Evolutionary conservation across 192 early-diverging fungal species (phyloP).

Genomic region (Dimargaris cristalligena): DNA sequence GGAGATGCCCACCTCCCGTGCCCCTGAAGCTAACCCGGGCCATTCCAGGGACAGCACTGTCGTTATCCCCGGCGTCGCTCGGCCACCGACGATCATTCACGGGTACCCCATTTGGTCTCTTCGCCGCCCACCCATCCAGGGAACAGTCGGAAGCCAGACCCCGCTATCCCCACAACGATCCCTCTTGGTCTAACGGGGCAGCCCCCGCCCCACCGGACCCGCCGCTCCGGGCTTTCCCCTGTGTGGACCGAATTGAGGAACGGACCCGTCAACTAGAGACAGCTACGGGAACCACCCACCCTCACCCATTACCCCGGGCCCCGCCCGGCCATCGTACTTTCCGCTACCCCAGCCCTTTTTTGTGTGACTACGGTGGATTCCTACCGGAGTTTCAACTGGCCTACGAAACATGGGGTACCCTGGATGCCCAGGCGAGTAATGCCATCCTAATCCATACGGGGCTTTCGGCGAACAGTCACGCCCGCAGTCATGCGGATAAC

Average conservation of each 20-base stretch:
- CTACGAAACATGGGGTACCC: conserved; percentile 91
- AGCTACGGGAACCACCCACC: not conserved
- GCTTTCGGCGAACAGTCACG: conserved; percentile 78
- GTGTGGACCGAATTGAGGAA: conserved; percentile 1
- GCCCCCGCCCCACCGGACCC: no score
- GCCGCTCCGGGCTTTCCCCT: conserved; percentile 5
- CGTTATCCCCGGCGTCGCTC: no score
- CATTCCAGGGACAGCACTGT: no score
- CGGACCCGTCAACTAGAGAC: not conserved
- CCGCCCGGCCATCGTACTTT: conserved; percentile 46
- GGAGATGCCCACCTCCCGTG: no score
- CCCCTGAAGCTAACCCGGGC: no score
- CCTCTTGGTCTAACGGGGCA: no score
- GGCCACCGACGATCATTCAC: no score
- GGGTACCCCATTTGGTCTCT: no score
- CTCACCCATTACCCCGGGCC: no score
- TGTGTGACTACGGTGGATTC: conserved; percentile 65
- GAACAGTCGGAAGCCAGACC: no score
- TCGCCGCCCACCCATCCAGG: no score
- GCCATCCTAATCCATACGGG: conserved; percentile 92
- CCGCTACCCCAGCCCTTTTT: conserved; percentile 44
- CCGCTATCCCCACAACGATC: no score
- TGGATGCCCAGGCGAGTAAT: conserved; percentile 66
- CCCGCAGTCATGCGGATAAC: conserved; percentile 72
- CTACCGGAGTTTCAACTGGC: conserved; percentile 67